Percentiles rank a stretch among this genome's conserved stretches.
These are phyloP conservation scores for Radiomyces spectabilis DNA, from an alignment of 192 early-diverging fungal genomes.

Conservation along the genomic window DNA sequence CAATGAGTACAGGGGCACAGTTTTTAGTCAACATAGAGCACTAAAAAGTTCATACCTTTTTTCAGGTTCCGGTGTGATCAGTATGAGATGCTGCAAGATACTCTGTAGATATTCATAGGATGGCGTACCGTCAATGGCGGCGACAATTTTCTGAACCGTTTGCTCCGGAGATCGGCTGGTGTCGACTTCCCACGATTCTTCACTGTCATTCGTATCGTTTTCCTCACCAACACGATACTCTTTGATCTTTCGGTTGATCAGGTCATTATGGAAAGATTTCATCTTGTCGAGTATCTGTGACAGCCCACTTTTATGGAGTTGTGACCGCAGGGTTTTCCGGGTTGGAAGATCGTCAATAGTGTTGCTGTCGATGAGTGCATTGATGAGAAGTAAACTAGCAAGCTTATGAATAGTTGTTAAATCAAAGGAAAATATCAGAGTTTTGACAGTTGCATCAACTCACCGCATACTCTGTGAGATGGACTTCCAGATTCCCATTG, in stretches of 20 bases:
- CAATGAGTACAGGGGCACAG: no score
- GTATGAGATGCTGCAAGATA: slow-evolving; percentile 61
- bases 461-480: slow-evolving; percentile 61
- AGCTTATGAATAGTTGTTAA: slow-evolving; percentile 29
- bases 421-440: not conserved
- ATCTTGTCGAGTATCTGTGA: slow-evolving; percentile 15
- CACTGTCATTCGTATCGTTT: slow-evolving; percentile 12
- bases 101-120: slow-evolving; percentile 60
- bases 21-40: no score
- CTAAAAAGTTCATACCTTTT: no score
- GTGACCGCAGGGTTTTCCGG: slow-evolving; percentile 58
- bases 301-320: slow-evolving; percentile 56
- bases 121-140: slow-evolving; percentile 54
- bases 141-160: slow-evolving; percentile 56
- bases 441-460: not conserved
- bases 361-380: slow-evolving; percentile 60
- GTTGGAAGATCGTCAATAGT: slow-evolving; percentile 55
- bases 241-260: slow-evolving; percentile 18
- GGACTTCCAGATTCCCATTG: slow-evolving; percentile 47
- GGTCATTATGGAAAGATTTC: slow-evolving; percentile 10
- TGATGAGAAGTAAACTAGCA: slow-evolving; percentile 67
- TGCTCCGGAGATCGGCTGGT: slow-evolving; percentile 46
- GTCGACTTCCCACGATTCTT: slow-evolving; percentile 32
- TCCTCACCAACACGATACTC: slow-evolving; percentile 13
- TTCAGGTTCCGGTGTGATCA: slow-evolving; percentile 37